These are phyloP conservation scores for Boletus fagicola DNA, from an alignment of 768 basidiomycete genomes.

Conservation along the genomic window DNA sequence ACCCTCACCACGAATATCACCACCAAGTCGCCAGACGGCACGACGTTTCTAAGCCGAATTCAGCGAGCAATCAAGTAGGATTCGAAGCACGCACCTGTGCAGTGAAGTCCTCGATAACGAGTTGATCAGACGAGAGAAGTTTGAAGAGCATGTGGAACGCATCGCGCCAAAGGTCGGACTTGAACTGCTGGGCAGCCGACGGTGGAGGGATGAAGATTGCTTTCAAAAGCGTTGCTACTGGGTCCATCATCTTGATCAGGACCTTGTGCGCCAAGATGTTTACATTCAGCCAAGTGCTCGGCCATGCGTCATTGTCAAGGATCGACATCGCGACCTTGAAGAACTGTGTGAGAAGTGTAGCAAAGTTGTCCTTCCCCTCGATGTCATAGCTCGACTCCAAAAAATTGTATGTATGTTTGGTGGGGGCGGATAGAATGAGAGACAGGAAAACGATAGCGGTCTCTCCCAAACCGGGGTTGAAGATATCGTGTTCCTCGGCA, in stretches of 20 bases:
- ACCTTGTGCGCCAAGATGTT: constrained; percentile 86
- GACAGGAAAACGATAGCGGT: constrained; percentile 81
- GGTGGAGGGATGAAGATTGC: constrained; percentile 76
- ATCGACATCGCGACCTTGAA: constrained; percentile 83
- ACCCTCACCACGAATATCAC: constrained; percentile 92
- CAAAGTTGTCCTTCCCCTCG: constrained; percentile 81
- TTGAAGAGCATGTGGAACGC: constrained; percentile 80
- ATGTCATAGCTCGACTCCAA: constrained; percentile 81
- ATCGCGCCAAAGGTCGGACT: constrained; percentile 76
- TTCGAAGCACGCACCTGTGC: constrained; percentile 62
- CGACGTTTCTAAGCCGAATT: constrained; percentile 70
- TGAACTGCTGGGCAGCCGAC: constrained; percentile 63
- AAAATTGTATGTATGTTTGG: constrained; percentile 72
- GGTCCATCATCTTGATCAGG: constrained; percentile 84
- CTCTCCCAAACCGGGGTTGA: constrained; percentile 82
- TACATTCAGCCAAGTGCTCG: constrained; percentile 87
- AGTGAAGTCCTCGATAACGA: constrained; percentile 92
- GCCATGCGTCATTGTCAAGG: constrained; percentile 84
- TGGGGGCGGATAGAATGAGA: constrained; percentile 76
- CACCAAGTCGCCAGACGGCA: constrained; percentile 94
- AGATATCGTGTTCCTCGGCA: constrained; percentile 49
- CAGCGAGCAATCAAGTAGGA: constrained; percentile 4
- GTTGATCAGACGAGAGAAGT: constrained; percentile 83
- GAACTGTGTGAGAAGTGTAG: constrained; percentile 66
- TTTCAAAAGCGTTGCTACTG: constrained; percentile 73